Percentiles rank a stretch among this genome's conserved stretches.
Evolutionary conservation across 495 filamentous ascomycete genomes (phyloP).

Genomic region (Aspergillus coremiiformis): DNA sequence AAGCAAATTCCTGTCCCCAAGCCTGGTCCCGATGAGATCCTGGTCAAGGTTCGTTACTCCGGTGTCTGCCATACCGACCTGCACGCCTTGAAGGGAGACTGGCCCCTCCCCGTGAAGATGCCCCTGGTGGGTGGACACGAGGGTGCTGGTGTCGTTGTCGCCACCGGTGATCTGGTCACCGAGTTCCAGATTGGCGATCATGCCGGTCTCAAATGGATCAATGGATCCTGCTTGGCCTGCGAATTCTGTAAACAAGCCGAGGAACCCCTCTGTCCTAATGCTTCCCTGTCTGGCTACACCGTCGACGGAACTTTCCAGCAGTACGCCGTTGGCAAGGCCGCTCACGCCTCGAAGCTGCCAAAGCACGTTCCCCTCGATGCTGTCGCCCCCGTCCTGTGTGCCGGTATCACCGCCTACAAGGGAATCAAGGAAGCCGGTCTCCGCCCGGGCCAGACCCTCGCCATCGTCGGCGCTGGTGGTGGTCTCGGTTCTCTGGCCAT

Average conservation of each 20-base stretch:
- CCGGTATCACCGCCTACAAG: slow-evolving; percentile 91
- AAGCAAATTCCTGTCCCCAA: slow-evolving; percentile 75
- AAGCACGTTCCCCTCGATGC: slow-evolving; percentile 68
- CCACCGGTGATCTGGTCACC: slow-evolving; percentile 61
- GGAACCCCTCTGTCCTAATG: slow-evolving; percentile 68
- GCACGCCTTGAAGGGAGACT: slow-evolving; percentile 81
- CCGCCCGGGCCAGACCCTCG: slow-evolving; percentile 68
- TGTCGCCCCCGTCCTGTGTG: slow-evolving; percentile 75
- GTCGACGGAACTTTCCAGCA: slow-evolving; percentile 92
- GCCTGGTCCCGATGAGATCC: slow-evolving; percentile 79
- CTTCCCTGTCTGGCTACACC: slow-evolving; percentile 77
- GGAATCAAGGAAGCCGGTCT: slow-evolving; percentile 77
- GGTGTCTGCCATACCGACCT: slow-evolving; percentile 91
- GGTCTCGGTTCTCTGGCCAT: slow-evolving; percentile 75
- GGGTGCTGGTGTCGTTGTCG: slow-evolving; percentile 80
- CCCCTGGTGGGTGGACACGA: slow-evolving; percentile 94
- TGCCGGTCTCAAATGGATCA: slow-evolving; percentile 87
- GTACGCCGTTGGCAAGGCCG: slow-evolving; percentile 79
- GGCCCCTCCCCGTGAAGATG: slow-evolving; percentile 71
- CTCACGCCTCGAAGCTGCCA: slow-evolving; percentile 71
- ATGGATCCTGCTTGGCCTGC: slow-evolving; percentile 72
- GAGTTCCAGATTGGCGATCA: slow-evolving; percentile 73
- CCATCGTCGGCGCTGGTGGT: slow-evolving; percentile 83
- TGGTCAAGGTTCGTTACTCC: slow-evolving; percentile 85
- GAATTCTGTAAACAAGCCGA: slow-evolving; percentile 70